Evolutionary conservation across 768 basidiomycete species (phyloP), one percentile per base, ranked within the genome.

Genomic region (Trametes cubensis): DNA sequence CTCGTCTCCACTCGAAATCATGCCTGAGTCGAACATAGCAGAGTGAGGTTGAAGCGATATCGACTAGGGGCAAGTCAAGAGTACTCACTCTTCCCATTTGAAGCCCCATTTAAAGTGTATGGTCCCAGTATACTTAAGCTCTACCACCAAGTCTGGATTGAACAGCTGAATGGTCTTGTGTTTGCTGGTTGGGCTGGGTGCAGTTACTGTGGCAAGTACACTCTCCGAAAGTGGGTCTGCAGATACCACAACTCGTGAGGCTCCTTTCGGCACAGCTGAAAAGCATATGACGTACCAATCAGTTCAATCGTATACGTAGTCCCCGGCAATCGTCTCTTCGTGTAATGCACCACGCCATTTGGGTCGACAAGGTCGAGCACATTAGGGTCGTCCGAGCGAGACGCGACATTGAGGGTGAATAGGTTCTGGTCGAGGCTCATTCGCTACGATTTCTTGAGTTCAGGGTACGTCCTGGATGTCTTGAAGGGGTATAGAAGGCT

Each of bases 381-480:
- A 66, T 79, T 78, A 13, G 83, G 81, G 64, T 86, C 80, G 41
- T 85, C 81, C 60, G 83, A 74, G 71, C 83, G 83, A 6, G 84
- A 83, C 0, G 82, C 81, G 58, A 92, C 75, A 65, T 82, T 74
- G 57, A 94, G 85, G 3, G 92, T 94, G 77, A 94, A 94, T 13
- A 94, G 78, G 72, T 93, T 94, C 73, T 91, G 83, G 73, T 94
- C 92, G 57, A 94, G 78, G 70, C 90, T 90, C 92, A 93, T 93
- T 7, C 25, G 21, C 15, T 6, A 21, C 23, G 38, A 3, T 17
- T 25, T n/a, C 30, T 15, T 25, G 7, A 21, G 23, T 20, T 15
- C 8, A 7, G 38, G 6, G 21, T 13, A 41, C 30, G 40, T 30
- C 20, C 25, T 18, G 28, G 23, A 28, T 28, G 40, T 21, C 23